A percentile compares a stretch with the other conserved stretches of the same genome.
phyloP scores from a whole-genome alignment of 257 asterid genomes.

The Fraxinus cuspidata region DNA sequence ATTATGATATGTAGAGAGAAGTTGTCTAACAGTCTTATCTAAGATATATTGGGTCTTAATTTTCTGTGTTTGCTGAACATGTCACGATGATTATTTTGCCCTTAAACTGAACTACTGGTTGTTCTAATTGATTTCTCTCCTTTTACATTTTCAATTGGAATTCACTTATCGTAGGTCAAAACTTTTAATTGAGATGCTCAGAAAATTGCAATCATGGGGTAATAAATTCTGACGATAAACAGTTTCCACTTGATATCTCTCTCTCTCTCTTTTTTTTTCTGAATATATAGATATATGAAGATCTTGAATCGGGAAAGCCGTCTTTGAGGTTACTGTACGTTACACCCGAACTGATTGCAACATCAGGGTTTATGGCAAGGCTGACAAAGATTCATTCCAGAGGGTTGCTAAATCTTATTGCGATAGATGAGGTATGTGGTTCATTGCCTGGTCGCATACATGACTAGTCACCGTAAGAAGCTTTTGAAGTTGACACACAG shows the following conservation, averaged over 20 bases:
- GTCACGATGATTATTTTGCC: neutral
- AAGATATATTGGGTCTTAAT: neutral
- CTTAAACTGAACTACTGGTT: neutral
- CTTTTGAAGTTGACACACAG: constrained; percentile 25
- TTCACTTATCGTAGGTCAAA: constrained; percentile 6
- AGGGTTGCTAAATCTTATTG: constrained; percentile 82
- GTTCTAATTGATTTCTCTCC: neutral
- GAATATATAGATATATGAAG: constrained; percentile 69
- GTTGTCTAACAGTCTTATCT: neutral
- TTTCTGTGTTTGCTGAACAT: neutral
- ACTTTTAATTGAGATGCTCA: constrained; percentile 27
- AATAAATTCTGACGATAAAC: constrained; percentile 19
- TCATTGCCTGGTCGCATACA: constrained; percentile 5
- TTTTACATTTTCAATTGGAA: neutral
- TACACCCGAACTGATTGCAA: constrained; percentile 89
- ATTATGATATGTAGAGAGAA: neutral
- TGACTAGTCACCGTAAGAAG: constrained; percentile 20
- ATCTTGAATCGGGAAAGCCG: constrained; percentile 89
- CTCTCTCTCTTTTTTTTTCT: constrained; percentile 16
- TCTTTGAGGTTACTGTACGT: constrained; percentile 81
- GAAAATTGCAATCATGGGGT: constrained; percentile 17
- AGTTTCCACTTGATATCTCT: constrained; percentile 21
- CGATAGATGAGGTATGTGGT: constrained; percentile 80
- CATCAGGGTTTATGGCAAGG: constrained; percentile 81
- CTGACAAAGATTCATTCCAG: constrained; percentile 70